Evolutionary conservation across 306 rosid genomes (phyloP).

Genomic region (Malus asiatica): DNA sequence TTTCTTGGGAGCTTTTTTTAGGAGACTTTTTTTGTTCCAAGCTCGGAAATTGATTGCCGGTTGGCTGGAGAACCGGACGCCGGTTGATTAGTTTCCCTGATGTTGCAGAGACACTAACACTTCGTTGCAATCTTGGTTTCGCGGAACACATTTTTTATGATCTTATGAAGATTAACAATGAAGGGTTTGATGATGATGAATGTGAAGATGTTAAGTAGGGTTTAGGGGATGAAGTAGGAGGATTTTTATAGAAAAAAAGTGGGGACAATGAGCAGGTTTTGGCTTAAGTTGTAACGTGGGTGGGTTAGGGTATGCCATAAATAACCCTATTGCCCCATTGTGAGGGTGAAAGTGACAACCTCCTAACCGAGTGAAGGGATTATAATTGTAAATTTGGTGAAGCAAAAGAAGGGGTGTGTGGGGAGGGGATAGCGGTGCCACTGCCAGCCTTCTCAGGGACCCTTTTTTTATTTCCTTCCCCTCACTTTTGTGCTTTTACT

Average conservation of each 20-base stretch:
- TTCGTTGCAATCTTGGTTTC: constrained; percentile 1
- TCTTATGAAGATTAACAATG: neutral
- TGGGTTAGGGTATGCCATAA: constrained; percentile 17
- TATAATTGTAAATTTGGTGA: neutral
- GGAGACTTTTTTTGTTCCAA: constrained; percentile 10
- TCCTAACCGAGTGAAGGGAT: neutral
- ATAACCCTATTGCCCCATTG: constrained; percentile 10
- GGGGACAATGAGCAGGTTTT: constrained; percentile 16
- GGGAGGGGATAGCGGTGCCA: constrained; percentile 8
- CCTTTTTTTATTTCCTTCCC: neutral
- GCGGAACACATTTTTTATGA: constrained; percentile 17
- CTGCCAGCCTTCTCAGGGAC: constrained; percentile 22
- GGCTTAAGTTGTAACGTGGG: constrained; percentile 22
- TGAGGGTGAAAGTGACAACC: constrained; percentile 17
- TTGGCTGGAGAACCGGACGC: constrained; percentile 20
- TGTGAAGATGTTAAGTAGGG: constrained; percentile 10
- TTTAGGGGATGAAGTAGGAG: neutral
- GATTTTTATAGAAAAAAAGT: constrained; percentile 15
- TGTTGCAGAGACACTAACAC: neutral
- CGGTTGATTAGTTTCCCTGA: constrained; percentile 5
- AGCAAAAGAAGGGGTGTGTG: neutral
- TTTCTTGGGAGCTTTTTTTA: constrained; percentile 4
- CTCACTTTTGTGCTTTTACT: constrained; percentile 16
- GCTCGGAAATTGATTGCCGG: constrained; percentile 20
- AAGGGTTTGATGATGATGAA: neutral